Evolutionary conservation across 2,329 filamentous ascomycete species (phyloP), one percentile per base, ranked within the genome.

Genomic region (Mariannaea elegans): DNA sequence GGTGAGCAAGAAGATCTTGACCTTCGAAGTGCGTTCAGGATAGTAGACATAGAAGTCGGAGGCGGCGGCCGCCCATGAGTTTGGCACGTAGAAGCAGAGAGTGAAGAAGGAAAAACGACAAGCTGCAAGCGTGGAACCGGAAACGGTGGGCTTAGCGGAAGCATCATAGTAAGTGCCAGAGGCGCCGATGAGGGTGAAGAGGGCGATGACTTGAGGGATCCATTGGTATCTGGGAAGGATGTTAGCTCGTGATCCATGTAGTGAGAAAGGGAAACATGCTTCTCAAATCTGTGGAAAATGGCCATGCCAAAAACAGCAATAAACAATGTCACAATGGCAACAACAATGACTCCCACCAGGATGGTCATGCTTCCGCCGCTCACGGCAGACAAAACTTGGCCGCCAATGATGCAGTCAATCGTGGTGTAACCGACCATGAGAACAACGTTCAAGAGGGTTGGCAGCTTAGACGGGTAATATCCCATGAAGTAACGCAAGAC

Each of bases 11-110:
- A 94, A 94, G 61, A 93, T 81, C 61, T 87, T 87, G 39, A 73
- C 73, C 19, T 86, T 82, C 27, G 84, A 84, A 38, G 87, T 86
- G 21, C 76, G 81, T 3, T 81, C 78, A 0, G 90, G 90, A 68
- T 93, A 91, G 75, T 94, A 94, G 49, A 92, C 90, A 19, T 90
- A 92, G 74, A 93, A 94, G 71, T 94, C 91, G 8, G 90, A 88
- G 0, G 91, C 90, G 60, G 89, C 91, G 7, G 84, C 84, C 1
- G 89, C 87, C 91, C 92, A 95, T 1, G 72, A 74, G 34, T 73
- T 74, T 18, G 73, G 72, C 4, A 73, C 65, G 19, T 87, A 87
- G 12, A 90, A 78, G 64, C 86, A 90, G 45, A 92, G 78, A 10
- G 86, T 89, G 73, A 93, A 90, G 74, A 91, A 93, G 4, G 87